Evolutionary conservation across 352 stramenopile species (phyloP).

Genomic region (Saprolegnia diclina): DNA sequence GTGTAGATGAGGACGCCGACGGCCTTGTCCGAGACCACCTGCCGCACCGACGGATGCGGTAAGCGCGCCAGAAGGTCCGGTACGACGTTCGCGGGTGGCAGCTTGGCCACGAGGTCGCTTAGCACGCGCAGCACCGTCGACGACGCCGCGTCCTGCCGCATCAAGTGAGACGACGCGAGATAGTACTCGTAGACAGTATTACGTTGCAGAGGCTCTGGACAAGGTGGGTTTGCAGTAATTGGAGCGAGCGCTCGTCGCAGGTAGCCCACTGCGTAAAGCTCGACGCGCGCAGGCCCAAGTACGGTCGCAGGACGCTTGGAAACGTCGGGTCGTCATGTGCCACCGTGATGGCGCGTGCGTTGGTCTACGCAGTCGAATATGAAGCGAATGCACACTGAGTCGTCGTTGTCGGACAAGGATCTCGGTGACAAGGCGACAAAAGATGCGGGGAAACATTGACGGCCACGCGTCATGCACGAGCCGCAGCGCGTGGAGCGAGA

Average conservation of each 20-base stretch:
- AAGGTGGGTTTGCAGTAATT: not conserved
- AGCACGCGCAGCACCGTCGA: not conserved
- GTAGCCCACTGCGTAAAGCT: not conserved
- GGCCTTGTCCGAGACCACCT: not conserved
- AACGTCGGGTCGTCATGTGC: not conserved
- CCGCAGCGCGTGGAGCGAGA: not conserved
- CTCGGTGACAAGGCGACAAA: not conserved
- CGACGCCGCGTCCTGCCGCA: not conserved
- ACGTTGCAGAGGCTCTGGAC: not conserved
- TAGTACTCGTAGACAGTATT: not conserved
- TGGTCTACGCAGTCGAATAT: not conserved
- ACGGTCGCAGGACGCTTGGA: not conserved
- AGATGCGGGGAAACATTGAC: not conserved
- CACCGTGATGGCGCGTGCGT: not conserved
- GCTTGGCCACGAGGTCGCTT: constrained; percentile 12
- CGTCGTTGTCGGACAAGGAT: no score
- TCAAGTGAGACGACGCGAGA: not conserved
- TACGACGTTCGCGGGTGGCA: not conserved
- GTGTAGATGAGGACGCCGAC: constrained; percentile 8
- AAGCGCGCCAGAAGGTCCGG: not conserved
- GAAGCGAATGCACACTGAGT: no score
- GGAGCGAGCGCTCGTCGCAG: not conserved
- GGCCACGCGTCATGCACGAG: not conserved
- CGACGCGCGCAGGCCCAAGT: constrained; percentile 11
- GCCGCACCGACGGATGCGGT: not conserved